A percentile compares a stretch with the other conserved stretches of the same genome.
Conservation (phyloP, 2,329 filamentous ascomycete species). For the Neobulgaria alba region DNA sequence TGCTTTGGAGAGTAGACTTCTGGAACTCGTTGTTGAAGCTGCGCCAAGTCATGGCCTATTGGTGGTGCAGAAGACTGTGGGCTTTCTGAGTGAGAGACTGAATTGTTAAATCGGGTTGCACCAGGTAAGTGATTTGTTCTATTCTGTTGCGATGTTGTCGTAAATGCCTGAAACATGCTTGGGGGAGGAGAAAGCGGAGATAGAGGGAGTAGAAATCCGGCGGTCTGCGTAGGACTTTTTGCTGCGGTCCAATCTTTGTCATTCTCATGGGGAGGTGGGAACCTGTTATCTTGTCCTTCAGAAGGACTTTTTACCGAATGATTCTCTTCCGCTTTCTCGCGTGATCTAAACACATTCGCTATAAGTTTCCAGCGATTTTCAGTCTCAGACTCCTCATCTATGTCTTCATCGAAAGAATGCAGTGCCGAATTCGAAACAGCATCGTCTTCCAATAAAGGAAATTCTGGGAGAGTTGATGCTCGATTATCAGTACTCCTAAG, state of each 20-base stretch:
- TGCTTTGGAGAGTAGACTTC: neutral
- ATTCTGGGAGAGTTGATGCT: neutral
- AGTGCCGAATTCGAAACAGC: neutral
- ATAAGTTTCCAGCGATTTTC: constrained; percentile 4
- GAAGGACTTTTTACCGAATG: neutral
- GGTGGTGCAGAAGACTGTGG: neutral
- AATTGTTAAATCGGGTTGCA: neutral
- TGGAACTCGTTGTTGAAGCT: neutral
- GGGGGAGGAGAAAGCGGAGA: neutral
- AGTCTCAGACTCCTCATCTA: neutral
- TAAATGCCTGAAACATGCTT: neutral
- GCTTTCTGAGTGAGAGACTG: neutral
- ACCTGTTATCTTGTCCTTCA: neutral
- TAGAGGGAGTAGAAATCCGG: neutral
- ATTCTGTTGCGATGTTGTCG: neutral
- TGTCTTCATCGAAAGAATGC: constrained; percentile 5
- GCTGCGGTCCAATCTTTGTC: too few relatives aligned
- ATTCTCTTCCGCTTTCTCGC: neutral
- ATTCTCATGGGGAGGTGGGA: neutral
- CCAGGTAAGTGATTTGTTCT: neutral
- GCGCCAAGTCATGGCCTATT: neutral
- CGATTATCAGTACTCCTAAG: constrained; percentile 16
- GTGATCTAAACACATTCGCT: constrained; percentile 12
- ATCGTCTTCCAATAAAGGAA: neutral
- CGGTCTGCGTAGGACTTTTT: neutral